Conservation (phyloP, 2,329 filamentous ascomycete species). For the Tolypocladium guangdongense region DNA sequence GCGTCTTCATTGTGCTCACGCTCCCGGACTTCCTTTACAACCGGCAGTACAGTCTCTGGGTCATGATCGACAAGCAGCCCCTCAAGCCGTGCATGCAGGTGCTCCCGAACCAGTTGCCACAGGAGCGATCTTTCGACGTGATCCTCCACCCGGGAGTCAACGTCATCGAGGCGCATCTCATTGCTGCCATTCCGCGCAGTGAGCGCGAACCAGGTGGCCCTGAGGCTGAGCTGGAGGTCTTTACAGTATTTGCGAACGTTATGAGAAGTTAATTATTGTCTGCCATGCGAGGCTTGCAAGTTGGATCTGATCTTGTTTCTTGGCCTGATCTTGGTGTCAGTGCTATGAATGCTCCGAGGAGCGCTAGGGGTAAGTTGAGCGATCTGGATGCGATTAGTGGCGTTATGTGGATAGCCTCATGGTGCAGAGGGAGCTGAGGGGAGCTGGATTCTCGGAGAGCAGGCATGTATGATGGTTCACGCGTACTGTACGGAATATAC, state of each 20-base stretch:
- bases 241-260: conserved; percentile 66
- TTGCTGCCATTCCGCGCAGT: conserved; percentile 55
- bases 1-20: conserved; percentile 59
- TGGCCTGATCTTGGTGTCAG: neutral
- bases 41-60: conserved; percentile 67
- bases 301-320: neutral
- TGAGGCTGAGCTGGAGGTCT: conserved; percentile 66
- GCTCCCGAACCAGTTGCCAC: conserved; percentile 43
- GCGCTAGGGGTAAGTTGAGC: neutral
- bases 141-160: conserved; percentile 64
- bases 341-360: neutral
- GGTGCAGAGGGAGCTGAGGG: neutral
- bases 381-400: neutral
- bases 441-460: neutral
- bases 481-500: neutral
- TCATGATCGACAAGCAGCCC: conserved; percentile 56
- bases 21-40: conserved; percentile 51
- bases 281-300: neutral
- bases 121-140: conserved; percentile 64
- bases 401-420: neutral
- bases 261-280: conserved; percentile 22
- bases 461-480: neutral
- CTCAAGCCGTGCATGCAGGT: conserved; percentile 36
- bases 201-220: conserved; percentile 45
- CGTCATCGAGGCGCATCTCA: conserved; percentile 65